phyloP scores from a whole-genome alignment of 208 protist genomes.

The Trypanosoma conorhini region DNA sequence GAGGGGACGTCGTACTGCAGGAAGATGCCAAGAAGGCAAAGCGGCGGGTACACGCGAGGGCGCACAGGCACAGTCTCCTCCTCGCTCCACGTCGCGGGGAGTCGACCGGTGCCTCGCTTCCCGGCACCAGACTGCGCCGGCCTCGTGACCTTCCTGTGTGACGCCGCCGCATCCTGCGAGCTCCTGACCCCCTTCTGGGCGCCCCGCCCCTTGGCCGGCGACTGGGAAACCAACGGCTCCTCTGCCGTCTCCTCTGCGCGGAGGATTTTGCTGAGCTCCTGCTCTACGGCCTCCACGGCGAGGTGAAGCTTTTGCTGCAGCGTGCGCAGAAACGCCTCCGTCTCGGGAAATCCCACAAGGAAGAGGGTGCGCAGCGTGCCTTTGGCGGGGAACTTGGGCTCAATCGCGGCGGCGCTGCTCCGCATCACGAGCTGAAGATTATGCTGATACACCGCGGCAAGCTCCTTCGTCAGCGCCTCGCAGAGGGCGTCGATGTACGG shows the following conservation, averaged over 20 bases:
- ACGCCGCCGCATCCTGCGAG: neutral
- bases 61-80: constrained; percentile 1
- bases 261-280: constrained; percentile 43
- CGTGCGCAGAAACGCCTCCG: constrained; percentile 48
- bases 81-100: neutral
- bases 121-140: neutral
- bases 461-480: constrained; percentile 50
- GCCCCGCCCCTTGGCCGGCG: neutral
- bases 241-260: constrained; percentile 31
- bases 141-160: constrained; percentile 4
- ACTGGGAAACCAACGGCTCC: constrained; percentile 14
- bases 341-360: constrained; percentile 73
- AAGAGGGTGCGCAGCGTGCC: constrained; percentile 29
- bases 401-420: neutral
- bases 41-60: constrained; percentile 49
- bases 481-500: constrained; percentile 54
- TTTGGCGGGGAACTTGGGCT: neutral
- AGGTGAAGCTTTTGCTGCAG: constrained; percentile 46
- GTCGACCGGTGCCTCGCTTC: constrained; percentile 9
- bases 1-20: constrained; percentile 67
- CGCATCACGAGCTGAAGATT: constrained; percentile 52
- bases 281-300: constrained; percentile 45
- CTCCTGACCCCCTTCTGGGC: neutral
- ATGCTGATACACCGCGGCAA: constrained; percentile 62
- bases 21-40: constrained; percentile 66